Percentiles rank a stretch among this genome's conserved stretches.
phyloP scores from a whole-genome alignment of 345 rosid species.

The Camelina sativa region DNA sequence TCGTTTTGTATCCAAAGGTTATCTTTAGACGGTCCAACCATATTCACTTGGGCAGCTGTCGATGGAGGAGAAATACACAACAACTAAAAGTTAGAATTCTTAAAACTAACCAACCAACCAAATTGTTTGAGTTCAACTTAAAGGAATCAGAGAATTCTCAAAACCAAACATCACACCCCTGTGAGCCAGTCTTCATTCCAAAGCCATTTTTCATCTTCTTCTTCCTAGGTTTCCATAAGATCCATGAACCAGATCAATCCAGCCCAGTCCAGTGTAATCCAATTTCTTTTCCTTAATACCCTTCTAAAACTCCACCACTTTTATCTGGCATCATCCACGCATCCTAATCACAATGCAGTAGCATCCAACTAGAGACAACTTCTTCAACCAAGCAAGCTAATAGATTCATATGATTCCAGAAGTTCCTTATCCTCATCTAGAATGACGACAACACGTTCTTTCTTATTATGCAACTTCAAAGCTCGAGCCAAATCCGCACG shows the following conservation, averaged over 20 bases:
- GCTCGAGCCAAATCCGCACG: conserved; percentile 81
- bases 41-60: no score
- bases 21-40: no score
- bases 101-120: no score
- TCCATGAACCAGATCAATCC: conserved; percentile 69
- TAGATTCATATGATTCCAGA: conserved; percentile 52
- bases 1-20: no score
- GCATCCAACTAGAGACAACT: conserved; percentile 63
- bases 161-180: conserved; percentile 42
- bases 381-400: conserved; percentile 51
- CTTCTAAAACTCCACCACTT: conserved; percentile 51
- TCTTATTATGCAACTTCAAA: conserved; percentile 56
- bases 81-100: no score
- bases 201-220: conserved; percentile 46
- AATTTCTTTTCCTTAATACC: conserved; percentile 57
- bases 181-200: conserved; percentile 46
- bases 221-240: conserved; percentile 28
- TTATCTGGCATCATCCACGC: conserved; percentile 64
- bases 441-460: conserved; percentile 29
- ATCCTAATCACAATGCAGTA: conserved; percentile 64
- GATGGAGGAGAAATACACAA: no score
- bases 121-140: no score
- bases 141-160: no score
- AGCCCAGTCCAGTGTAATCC: conserved; percentile 72
- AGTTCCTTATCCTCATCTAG: conserved; percentile 39